Conservation (phyloP, 345 rosid genomes). For the Eucalyptus grandis region DNA sequence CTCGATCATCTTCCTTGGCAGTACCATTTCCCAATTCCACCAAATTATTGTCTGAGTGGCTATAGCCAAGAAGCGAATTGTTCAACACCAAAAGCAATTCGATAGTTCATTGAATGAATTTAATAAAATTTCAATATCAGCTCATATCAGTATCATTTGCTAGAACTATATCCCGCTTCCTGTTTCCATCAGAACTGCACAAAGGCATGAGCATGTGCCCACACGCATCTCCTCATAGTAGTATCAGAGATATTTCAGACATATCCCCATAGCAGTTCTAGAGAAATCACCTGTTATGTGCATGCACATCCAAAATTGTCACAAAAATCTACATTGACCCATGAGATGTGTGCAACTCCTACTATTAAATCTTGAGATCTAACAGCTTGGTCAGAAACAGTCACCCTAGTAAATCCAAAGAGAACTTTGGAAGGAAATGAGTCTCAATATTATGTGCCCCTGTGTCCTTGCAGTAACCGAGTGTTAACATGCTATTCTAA, state of each 20-base stretch:
- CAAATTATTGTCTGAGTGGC: slow-evolving; percentile 87
- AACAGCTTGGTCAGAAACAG: neutral
- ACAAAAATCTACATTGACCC: neutral
- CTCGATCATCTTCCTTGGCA: slow-evolving; percentile 68
- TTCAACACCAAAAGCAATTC: neutral
- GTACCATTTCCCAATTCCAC: slow-evolving; percentile 58
- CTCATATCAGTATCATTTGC: neutral
- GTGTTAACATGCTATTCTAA: neutral
- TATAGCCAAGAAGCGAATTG: slow-evolving; percentile 17
- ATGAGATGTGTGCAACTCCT: neutral
- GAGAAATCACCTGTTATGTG: neutral
- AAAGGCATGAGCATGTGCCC: neutral
- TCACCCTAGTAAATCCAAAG: neutral
- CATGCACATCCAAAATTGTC: neutral
- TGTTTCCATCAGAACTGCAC: neutral
- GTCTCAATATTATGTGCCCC: neutral
- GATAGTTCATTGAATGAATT: neutral
- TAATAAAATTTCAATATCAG: neutral
- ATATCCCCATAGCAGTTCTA: neutral
- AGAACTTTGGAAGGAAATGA: neutral
- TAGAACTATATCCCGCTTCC: neutral
- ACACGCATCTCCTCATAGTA: neutral
- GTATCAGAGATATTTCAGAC: neutral
- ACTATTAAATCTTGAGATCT: neutral
- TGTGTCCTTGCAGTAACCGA: neutral